A percentile compares a stretch with the other conserved stretches of the same genome.
phyloP scores from a whole-genome alignment of 1,284 basidiomycete genomes.

The Rhodotorula sp. region DNA sequence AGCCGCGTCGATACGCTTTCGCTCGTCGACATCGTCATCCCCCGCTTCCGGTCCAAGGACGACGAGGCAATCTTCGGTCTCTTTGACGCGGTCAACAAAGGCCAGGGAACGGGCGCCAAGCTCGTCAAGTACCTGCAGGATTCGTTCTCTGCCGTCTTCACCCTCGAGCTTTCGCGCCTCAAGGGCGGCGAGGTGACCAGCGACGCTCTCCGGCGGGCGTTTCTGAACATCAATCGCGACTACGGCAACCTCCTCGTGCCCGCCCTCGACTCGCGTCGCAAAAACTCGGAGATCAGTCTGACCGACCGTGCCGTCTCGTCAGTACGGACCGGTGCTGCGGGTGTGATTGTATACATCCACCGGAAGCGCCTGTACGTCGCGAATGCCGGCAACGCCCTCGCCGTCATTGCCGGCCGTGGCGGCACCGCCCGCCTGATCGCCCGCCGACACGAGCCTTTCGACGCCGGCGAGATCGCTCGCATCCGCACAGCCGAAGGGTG shows the following conservation, averaged over 20 bases:
- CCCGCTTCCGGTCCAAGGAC: constrained; percentile 72
- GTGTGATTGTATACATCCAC: constrained; percentile 80
- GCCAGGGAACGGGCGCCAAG: constrained; percentile 49
- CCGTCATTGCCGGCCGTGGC: constrained; percentile 76
- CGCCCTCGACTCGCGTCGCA: constrained; percentile 53
- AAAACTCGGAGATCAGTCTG: constrained; percentile 43
- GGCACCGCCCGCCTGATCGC: constrained; percentile 76
- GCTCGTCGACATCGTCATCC: constrained; percentile 92
- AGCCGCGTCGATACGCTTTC: constrained; percentile 67
- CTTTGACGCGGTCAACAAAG: constrained; percentile 71
- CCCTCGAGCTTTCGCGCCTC: constrained; percentile 60
- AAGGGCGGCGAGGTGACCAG: constrained; percentile 55
- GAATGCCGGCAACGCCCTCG: constrained; percentile 84
- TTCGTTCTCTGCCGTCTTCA: constrained; percentile 66
- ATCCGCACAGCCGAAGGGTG: constrained; percentile 92
- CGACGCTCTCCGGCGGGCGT: constrained; percentile 80
- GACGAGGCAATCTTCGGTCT: constrained; percentile 94
- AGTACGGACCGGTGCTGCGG: constrained; percentile 72
- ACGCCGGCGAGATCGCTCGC: constrained; percentile 75
- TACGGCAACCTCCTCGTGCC: constrained; percentile 59
- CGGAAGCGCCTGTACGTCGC: constrained; percentile 82
- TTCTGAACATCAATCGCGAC: constrained; percentile 77
- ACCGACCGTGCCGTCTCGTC: constrained; percentile 33
- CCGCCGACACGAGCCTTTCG: constrained; percentile 84
- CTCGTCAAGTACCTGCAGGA: constrained; percentile 74